Evolutionary conservation across 1,284 basidiomycete genomes (phyloP), one percentile per base, ranked within the genome.

Genomic region (Trametes polyzona): DNA sequence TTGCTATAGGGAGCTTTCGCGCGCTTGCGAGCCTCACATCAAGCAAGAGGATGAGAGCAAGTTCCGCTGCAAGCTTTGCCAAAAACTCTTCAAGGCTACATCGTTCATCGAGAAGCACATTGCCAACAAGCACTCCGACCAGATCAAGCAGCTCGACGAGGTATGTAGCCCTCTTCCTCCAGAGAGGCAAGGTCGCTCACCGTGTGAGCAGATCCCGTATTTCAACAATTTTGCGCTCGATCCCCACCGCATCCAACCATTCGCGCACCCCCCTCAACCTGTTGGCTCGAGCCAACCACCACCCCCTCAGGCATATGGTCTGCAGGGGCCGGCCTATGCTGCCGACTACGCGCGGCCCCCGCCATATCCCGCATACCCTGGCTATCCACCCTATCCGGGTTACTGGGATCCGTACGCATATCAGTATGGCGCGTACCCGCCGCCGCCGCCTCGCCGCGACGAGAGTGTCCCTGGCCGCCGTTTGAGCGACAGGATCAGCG

Each of bases 41-140:
- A 96, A 95, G 74, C 91, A 95, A 72, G 96, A 98, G 74, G 95
- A 96, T 61, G 92, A 95, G 73, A 92, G 90, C 67, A 97, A 96
- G 71, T 97, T 93, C 77, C 83, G 96, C 64, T 98, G 95, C 78
- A 95, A 93, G 77, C 90, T 88, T 47, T 98, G 95, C 73, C 86
- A 87, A 73, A 98, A 98, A 77, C 80, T 98, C 16, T 98, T 98
- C 86, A 95, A 95, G 71, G 96, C 94, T 4, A 90, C 92, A 21
- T 87, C 94, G 39, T 98, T 96, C 74, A 91, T 98, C 49, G 93
- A 96, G 76, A 98, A 98, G 77, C 94, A 96, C 71, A 88, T 96
- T 62, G 84, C 88, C 8, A 92, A 93, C 72, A 95, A 95, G 72
- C 94, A 96, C 70, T 76, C 87, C 16, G 94, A 95, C 63, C 76